Evolutionary conservation across 2,329 filamentous ascomycete species (phyloP).

Genomic region (Penicillium paneum): DNA sequence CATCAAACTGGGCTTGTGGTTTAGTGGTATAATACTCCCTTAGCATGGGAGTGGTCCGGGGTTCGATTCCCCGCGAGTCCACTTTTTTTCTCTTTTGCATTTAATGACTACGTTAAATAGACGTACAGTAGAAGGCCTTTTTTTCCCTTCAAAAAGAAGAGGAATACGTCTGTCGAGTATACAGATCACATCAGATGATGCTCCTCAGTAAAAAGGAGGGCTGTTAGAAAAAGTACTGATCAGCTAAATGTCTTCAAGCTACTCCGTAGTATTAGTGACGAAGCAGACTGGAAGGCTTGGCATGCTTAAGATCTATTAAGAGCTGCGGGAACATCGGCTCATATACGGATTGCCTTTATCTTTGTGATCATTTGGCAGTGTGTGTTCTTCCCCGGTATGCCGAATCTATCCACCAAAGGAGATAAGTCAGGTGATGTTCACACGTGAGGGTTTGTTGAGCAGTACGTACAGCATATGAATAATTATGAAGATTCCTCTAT

Average conservation of each 20-base stretch:
- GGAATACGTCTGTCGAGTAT: not conserved
- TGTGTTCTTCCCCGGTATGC: not conserved
- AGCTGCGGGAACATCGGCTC: not conserved
- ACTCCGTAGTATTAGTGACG: no score
- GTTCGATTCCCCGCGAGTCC: constrained; percentile 51
- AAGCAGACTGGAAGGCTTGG: not conserved
- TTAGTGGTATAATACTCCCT: constrained; percentile 50
- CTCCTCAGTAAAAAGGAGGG: not conserved
- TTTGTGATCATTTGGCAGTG: not conserved
- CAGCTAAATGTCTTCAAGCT: not conserved
- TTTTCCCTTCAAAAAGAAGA: not conserved
- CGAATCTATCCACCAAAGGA: not conserved
- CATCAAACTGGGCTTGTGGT: constrained; percentile 37
- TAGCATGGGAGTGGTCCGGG: constrained; percentile 50
- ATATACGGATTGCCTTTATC: not conserved
- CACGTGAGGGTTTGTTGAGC: not conserved
- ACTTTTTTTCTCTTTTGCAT: constrained; percentile 23
- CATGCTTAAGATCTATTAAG: not conserved
- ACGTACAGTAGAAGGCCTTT: not conserved
- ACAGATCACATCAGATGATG: not conserved
- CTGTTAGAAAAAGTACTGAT: not conserved
- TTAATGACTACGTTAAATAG: not conserved
- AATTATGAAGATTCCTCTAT: not conserved
- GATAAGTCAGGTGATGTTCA: not conserved
- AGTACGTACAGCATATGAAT: not conserved